Evolutionary conservation across 495 filamentous ascomycete species (phyloP).

Genomic region (Aspergillus bridgeri): DNA sequence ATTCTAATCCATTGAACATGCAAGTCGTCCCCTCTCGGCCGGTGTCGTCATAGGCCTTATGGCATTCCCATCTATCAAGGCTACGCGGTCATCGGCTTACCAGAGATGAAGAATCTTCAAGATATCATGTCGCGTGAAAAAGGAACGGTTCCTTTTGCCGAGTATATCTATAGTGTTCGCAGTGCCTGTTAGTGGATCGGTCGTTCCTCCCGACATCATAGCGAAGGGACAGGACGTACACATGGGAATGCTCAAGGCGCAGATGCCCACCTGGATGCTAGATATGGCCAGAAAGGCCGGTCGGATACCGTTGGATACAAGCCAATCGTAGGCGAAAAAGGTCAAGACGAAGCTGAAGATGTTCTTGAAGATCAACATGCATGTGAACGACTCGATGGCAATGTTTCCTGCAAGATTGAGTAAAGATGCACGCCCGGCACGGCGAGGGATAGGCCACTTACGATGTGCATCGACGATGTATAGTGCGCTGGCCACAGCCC

Average conservation of each 20-base stretch:
- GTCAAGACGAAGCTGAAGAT: constrained; percentile 86
- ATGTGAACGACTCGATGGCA: constrained; percentile 87
- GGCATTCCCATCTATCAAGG: background rate
- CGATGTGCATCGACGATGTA: constrained; percentile 95
- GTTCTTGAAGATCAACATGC: constrained; percentile 89
- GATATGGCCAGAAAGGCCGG: constrained; percentile 67
- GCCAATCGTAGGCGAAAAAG: constrained; percentile 77
- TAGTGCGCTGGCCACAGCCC: constrained; percentile 78
- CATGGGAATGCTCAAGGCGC: constrained; percentile 71
- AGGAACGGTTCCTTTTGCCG: constrained; percentile 72
- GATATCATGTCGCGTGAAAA: constrained; percentile 69
- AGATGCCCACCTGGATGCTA: constrained; percentile 72
- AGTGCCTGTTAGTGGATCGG: background rate
- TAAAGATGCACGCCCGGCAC: constrained; percentile 4
- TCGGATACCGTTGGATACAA: constrained; percentile 55
- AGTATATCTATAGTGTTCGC: constrained; percentile 58
- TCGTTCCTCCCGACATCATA: no score
- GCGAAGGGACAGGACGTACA: constrained; percentile 55
- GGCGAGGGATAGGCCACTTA: constrained; percentile 38
- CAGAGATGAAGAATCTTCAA: constrained; percentile 52
- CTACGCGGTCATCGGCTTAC: constrained; percentile 20
- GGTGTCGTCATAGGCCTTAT: background rate
- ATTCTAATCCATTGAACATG: background rate
- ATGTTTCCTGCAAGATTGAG: constrained; percentile 57
- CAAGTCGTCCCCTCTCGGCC: no score